Evolutionary conservation across 306 rosid genomes (phyloP).

Genomic region (Abrus precatorius): DNA sequence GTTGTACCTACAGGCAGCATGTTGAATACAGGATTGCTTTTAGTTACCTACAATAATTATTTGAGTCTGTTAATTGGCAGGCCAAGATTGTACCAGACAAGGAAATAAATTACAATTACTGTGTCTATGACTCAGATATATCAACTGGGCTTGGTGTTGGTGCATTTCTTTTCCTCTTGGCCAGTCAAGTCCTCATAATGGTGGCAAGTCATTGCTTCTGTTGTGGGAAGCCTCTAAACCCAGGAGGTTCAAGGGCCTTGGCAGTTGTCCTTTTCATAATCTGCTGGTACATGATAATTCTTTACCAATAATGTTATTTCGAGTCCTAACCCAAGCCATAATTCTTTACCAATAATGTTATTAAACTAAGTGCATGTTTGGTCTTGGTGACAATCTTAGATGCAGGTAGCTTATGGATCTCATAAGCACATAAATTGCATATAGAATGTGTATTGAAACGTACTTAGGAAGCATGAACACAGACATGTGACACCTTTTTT

Average conservation of each 20-base stretch:
- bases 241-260: slow-evolving; percentile 94
- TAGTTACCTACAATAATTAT: no score
- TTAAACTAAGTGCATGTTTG: no score
- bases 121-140: slow-evolving; percentile 84
- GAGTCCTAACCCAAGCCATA: not conserved
- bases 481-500: not conserved
- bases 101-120: slow-evolving; percentile 59
- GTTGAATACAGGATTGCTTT: not conserved
- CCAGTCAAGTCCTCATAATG: slow-evolving; percentile 80
- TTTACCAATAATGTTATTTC: not conserved
- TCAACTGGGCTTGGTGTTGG: slow-evolving; percentile 96
- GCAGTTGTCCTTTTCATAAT: slow-evolving; percentile 81
- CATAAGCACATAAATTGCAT: no score
- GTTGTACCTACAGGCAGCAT: no score
- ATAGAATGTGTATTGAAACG: no score
- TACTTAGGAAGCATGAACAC: no score
- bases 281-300: slow-evolving; percentile 81
- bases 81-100: slow-evolving; percentile 63
- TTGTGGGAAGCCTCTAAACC: slow-evolving; percentile 86
- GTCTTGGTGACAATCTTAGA: no score
- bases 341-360: slow-evolving; percentile 2
- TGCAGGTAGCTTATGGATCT: no score
- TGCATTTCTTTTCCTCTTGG: slow-evolving; percentile 86
- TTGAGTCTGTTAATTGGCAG: slow-evolving; percentile 52
- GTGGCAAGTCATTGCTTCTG: slow-evolving; percentile 97